Evolutionary conservation across 163 green algal genomes (phyloP), one percentile per base, ranked within the genome.

Genomic region (Chloroidium sp.): DNA sequence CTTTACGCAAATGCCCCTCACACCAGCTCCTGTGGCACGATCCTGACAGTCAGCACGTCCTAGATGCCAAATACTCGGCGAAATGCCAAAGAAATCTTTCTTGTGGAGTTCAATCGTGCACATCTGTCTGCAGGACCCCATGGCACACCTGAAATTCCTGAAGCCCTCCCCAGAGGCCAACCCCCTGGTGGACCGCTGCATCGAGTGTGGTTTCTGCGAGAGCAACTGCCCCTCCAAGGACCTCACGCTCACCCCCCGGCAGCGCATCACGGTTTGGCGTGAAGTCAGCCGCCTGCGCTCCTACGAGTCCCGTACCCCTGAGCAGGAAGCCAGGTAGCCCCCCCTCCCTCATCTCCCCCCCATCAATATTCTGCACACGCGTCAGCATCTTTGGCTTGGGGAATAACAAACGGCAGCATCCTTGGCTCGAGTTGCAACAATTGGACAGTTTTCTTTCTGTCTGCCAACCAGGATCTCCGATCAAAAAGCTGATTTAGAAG

Each of bases 201-300:
- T 99, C 82, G 95, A 99, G 92, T 99, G 95, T 86, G 95, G 95
- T 74, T 98, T 99, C 90, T 99, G 95, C 84, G 95, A 99, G 91
- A 94, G 84, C 87, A 98, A 98, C 90, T 99, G 95, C 93, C 95
- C 95, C 74, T 94, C 88, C 58, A 83, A 86, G 6, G 86, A 89
- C 82, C 79, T 98, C 78, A 96, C 93, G 1, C 89, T 99, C 64
- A 98, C 95, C 6, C 95, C 95, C 4, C 90, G 95, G 67, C 95
- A 99, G 91, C 93, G 95, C 87, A 98, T 98, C 87, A 92, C 93
- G 4, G 89, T 92, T 3, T 97, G 91, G 87, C 91, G 94, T 69
- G 95, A 98, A 90, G 95, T 98, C 82, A 87, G 82, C 79, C 91
- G 95, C 74, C 89, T 98, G n/a, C 82, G 85, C 36, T 77, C 78